phyloP scores from a whole-genome alignment of 176 grass and related monocot species.

The Aegilops speltoides region DNA sequence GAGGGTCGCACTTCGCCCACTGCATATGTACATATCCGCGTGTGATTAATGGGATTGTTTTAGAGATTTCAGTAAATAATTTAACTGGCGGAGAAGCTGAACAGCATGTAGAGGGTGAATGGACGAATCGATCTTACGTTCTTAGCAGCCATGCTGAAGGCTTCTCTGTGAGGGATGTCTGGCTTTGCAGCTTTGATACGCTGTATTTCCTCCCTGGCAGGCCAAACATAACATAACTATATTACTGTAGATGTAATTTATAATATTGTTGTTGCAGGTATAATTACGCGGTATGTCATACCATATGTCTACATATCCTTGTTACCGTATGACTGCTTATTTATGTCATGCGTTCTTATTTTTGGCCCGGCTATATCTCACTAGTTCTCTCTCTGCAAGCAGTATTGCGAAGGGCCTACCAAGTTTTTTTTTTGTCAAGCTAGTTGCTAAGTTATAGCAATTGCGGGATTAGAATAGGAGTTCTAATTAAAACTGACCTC shows the following conservation, averaged over 20 bases:
- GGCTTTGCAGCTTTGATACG: slow-evolving; percentile 94
- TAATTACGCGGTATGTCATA: neutral
- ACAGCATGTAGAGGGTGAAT: neutral
- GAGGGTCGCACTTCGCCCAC: slow-evolving; percentile 95
- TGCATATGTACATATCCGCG: slow-evolving; percentile 34
- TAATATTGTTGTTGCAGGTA: neutral
- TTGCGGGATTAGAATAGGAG: neutral
- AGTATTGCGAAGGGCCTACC: neutral
- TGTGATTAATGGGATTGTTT: neutral
- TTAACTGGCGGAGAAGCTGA: neutral
- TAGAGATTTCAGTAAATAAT: neutral
- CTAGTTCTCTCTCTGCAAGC: neutral
- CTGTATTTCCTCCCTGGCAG: slow-evolving; percentile 96
- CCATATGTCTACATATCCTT: neutral
- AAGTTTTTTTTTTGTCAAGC: neutral
- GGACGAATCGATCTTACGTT: slow-evolving; percentile 58
- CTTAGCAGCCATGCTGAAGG: slow-evolving; percentile 99
- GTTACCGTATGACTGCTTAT: neutral
- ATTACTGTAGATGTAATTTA: neutral
- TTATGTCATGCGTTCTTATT: neutral
- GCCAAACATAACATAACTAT: neutral
- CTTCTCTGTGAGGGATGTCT: slow-evolving; percentile 95
- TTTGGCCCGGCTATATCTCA: neutral
- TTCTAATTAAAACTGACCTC: too few species aligned
- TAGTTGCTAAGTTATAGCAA: neutral